Base-by-base conservation (phyloP, 768 basidiomycete species). In the Sporobolomyces pararoseus region DNA sequence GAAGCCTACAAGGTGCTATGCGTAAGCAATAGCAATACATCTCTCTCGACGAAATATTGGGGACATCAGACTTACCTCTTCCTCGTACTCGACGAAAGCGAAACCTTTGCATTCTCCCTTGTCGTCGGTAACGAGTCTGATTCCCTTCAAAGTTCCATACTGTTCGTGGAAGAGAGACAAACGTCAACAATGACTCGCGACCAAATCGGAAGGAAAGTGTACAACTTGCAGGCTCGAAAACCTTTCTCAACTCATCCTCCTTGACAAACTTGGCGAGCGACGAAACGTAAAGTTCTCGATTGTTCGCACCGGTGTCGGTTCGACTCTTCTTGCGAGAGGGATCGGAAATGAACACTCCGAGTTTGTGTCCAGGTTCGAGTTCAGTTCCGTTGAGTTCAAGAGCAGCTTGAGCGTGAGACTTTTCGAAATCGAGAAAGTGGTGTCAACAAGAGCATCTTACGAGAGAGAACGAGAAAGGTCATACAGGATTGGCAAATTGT, bases 61-160 rank as follows among this genome's bases (percentile, higher is more conserved):
- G 27, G 27, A 25, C 7, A n/a, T n/a, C 17, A 58, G 7, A 9
- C 76, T 53, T 68, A 91, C 94, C 82, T 89, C 87, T 25, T 86
- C 83, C 68, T 89, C 88, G 76, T 90, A 98, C 77, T 97, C 93
- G 37, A 98, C 82, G 76, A 98, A 98, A 0, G 90, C 94, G 77
- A 90, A 94, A 1, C 96, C 94, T 78, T 86, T 92, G 35, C 83
- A 83, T 57, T 84, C 82, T 0, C 87, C 87, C 51, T 85, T 84
- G 39, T 88, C 84, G 67, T 92, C 90, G 60, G 84, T 80, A 2
- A 86, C 86, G 77, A 97, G 83, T 64, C 92, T 86, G 47, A 97
- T 83, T 27, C 89, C 88, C 78, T 90, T 91, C 73, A 98, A 79
- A 4, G 81, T 76, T 3, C 95, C 95, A 77, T 88, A 92, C 92